Evolutionary conservation across 768 basidiomycete genomes (phyloP).

Genomic region (Hypsizygus marmoreus): DNA sequence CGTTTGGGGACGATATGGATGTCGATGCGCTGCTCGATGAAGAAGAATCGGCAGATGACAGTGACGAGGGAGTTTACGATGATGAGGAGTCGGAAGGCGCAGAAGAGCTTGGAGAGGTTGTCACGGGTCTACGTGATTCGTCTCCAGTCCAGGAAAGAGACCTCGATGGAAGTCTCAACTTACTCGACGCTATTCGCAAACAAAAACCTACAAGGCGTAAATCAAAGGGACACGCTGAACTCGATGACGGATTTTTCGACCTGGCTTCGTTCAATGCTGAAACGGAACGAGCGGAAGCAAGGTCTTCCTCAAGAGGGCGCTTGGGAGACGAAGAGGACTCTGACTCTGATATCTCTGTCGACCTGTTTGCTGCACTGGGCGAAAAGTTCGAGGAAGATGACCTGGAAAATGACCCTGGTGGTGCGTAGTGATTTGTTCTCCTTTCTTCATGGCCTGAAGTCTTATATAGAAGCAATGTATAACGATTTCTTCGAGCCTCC

Average conservation of each 20-base stretch:
- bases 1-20: slow-evolving; percentile 30
- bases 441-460: slow-evolving; percentile 2
- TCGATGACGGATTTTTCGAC: slow-evolving; percentile 92
- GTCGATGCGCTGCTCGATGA: slow-evolving; percentile 21
- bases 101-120: slow-evolving; percentile 25
- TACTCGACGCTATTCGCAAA: slow-evolving; percentile 28
- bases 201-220: slow-evolving; percentile 18
- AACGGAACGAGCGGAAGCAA: slow-evolving; percentile 76
- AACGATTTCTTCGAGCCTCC: slow-evolving; percentile 82
- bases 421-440: slow-evolving; percentile 31
- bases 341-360: slow-evolving; percentile 56
- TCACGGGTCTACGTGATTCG: slow-evolving; percentile 38
- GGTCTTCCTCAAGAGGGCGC: slow-evolving; percentile 57
- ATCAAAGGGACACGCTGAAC: slow-evolving; percentile 31
- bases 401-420: slow-evolving; percentile 38
- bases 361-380: slow-evolving; percentile 68
- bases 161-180: slow-evolving; percentile 28
- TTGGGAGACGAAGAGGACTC: slow-evolving; percentile 51
- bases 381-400: slow-evolving; percentile 48
- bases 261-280: slow-evolving; percentile 86
- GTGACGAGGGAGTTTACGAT: slow-evolving; percentile 24
- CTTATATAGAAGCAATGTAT: slow-evolving; percentile 62
- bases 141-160: slow-evolving; percentile 37
- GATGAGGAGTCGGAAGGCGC: slow-evolving; percentile 28
- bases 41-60: slow-evolving; percentile 23